Evolutionary conservation across 2,329 filamentous ascomycete species (phyloP).

Genomic region (Penicillium sclerotigenum): DNA sequence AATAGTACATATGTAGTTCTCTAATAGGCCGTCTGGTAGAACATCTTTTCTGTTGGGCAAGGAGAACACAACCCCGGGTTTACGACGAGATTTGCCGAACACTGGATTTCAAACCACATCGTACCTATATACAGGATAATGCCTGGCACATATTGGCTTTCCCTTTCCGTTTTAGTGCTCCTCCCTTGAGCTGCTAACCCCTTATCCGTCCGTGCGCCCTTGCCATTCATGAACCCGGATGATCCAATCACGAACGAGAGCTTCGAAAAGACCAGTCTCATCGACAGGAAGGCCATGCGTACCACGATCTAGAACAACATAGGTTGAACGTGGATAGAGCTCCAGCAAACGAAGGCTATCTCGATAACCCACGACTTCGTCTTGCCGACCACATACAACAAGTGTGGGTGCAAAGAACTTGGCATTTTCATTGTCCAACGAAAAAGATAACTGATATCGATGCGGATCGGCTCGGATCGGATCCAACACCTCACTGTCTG

Average conservation of each 20-base stretch:
- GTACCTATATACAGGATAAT: background rate
- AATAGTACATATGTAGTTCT: too few species aligned
- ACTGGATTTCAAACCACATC: background rate
- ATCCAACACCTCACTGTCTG: conserved; percentile 23
- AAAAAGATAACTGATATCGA: conserved; percentile 25
- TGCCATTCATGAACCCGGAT: conserved; percentile 24
- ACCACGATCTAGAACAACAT: conserved; percentile 27
- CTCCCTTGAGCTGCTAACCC: background rate
- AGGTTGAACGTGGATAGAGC: conserved; percentile 27
- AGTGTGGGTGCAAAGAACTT: conserved; percentile 30
- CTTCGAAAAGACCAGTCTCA: conserved; percentile 27
- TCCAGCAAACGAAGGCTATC: conserved; percentile 30
- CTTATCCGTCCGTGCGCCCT: conserved; percentile 10
- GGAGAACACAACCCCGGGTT: background rate
- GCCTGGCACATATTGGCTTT: too few species aligned
- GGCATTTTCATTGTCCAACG: conserved; percentile 11
- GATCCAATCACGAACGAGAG: conserved; percentile 30
- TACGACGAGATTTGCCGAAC: background rate
- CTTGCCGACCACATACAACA: conserved; percentile 29
- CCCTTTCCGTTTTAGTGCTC: too few species aligned
- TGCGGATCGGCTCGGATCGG: conserved; percentile 26
- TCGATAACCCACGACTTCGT: conserved; percentile 28
- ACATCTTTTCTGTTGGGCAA: background rate
- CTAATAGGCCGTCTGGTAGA: background rate
- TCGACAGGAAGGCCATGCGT: conserved; percentile 29